Conservation (phyloP, 1,139 yeast genomes). For the Candida albicans region DNA sequence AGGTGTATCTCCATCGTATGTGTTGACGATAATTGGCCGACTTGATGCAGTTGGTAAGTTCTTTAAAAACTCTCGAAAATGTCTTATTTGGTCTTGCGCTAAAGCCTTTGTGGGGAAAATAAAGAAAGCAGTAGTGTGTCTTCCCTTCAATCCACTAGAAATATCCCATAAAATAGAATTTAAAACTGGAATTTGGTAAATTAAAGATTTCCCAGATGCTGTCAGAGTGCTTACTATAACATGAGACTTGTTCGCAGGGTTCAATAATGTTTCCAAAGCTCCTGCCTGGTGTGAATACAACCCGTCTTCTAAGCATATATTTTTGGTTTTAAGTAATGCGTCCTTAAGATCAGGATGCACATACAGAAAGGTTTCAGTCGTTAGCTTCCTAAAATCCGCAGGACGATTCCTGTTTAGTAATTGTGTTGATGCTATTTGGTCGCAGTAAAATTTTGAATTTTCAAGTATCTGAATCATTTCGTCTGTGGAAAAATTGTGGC, state of each 20-base stretch:
- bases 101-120: slow-evolving; percentile 95
- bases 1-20: slow-evolving; percentile 94
- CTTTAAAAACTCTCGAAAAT: slow-evolving; percentile 60
- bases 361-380: slow-evolving; percentile 33
- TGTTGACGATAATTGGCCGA: slow-evolving; percentile 54
- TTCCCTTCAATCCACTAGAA: slow-evolving; percentile 18
- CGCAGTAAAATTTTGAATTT: slow-evolving; percentile 47
- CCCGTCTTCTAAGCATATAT: slow-evolving; percentile 43
- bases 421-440: slow-evolving; percentile 48
- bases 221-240: slow-evolving; percentile 91
- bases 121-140: slow-evolving; percentile 66
- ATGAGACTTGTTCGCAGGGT: slow-evolving; percentile 43
- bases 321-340: slow-evolving; percentile 51
- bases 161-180: slow-evolving; percentile 51
- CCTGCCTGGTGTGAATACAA: slow-evolving; percentile 81
- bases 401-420: slow-evolving; percentile 25
- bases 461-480: slow-evolving; percentile 51
- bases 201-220: slow-evolving; percentile 90
- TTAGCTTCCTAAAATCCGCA: slow-evolving; percentile 20
- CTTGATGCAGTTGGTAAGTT: slow-evolving; percentile 36
- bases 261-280: slow-evolving; percentile 60
- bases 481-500: slow-evolving; percentile 17
- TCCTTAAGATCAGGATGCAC: slow-evolving; percentile 47
- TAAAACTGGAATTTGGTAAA: slow-evolving; percentile 85
- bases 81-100: slow-evolving; percentile 92